These are phyloP conservation scores for Colletotrichum liaoningense DNA, from an alignment of 2,329 filamentous ascomycete genomes.

Conservation along the genomic window DNA sequence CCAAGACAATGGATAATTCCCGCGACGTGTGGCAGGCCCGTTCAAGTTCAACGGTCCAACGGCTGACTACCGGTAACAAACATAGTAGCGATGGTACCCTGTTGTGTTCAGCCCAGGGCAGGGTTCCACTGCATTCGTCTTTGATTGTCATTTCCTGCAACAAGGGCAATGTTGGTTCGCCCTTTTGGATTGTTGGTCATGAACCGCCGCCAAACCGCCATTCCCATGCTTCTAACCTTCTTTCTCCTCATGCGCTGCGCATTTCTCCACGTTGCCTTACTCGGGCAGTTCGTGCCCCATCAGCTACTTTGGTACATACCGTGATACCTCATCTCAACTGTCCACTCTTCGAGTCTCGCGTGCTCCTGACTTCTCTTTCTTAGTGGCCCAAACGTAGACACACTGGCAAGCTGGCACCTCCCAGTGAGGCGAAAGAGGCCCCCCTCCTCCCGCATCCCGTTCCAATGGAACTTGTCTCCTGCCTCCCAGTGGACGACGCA, in stretches of 20 bases:
- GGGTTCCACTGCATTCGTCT: neutral
- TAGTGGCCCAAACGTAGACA: neutral
- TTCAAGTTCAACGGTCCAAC: neutral
- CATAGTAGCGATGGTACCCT: no score
- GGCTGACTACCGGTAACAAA: neutral
- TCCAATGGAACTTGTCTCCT: neutral
- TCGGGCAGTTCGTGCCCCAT: neutral
- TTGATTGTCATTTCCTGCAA: neutral
- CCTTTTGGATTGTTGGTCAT: neutral
- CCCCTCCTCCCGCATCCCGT: neutral
- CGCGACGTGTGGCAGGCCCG: neutral
- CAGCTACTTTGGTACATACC: neutral
- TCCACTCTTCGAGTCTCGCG: neutral
- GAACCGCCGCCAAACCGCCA: neutral
- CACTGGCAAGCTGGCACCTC: neutral
- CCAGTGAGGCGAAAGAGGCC: neutral
- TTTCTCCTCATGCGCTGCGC: neutral
- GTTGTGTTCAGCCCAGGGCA: neutral
- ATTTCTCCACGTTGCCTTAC: neutral
- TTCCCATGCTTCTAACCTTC: neutral
- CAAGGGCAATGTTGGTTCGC: neutral
- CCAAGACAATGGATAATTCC: neutral
- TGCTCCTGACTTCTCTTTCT: neutral
- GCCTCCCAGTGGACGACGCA: neutral
- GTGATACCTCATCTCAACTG: neutral